Conservation (phyloP, 2,329 filamentous ascomycete species). For the Penicillium olsonii region DNA sequence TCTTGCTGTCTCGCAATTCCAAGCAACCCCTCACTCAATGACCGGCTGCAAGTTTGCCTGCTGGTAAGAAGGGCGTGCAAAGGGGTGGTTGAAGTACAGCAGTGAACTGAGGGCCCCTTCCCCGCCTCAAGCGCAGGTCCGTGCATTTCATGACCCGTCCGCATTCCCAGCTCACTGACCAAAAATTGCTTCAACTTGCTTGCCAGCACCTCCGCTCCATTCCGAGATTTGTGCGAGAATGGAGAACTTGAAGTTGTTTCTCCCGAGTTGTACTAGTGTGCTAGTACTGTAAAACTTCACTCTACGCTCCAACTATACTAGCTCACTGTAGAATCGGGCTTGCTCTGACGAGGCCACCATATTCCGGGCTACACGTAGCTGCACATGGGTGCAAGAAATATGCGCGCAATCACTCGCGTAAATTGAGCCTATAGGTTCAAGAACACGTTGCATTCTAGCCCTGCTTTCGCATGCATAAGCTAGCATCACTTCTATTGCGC, state of each 20-base stretch:
- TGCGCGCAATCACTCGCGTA: neutral
- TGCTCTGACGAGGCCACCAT: neutral
- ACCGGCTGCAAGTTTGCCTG: neutral
- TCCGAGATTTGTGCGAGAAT: neutral
- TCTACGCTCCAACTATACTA: neutral
- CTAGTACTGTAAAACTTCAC: neutral
- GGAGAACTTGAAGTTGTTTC: constrained; percentile 1
- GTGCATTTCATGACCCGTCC: neutral
- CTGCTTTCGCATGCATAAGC: neutral
- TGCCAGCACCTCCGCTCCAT: constrained; percentile 1
- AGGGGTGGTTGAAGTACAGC: neutral
- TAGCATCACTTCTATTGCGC: constrained; percentile 1
- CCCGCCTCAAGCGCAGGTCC: neutral
- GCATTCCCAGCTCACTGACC: neutral
- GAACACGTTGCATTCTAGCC: constrained; percentile 3
- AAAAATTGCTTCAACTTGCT: constrained; percentile 1
- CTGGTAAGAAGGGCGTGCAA: constrained; percentile 1
- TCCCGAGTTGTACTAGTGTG: constrained; percentile 2
- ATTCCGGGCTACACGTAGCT: neutral
- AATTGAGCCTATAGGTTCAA: neutral
- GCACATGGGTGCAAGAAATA: neutral
- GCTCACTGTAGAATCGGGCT: neutral
- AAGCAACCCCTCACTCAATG: neutral
- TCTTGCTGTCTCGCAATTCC: constrained; percentile 1
- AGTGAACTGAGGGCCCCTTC: constrained; percentile 1